Conservation (phyloP, 2,329 filamentous ascomycete genomes). For the Ophiocordyceps sinensis region DNA sequence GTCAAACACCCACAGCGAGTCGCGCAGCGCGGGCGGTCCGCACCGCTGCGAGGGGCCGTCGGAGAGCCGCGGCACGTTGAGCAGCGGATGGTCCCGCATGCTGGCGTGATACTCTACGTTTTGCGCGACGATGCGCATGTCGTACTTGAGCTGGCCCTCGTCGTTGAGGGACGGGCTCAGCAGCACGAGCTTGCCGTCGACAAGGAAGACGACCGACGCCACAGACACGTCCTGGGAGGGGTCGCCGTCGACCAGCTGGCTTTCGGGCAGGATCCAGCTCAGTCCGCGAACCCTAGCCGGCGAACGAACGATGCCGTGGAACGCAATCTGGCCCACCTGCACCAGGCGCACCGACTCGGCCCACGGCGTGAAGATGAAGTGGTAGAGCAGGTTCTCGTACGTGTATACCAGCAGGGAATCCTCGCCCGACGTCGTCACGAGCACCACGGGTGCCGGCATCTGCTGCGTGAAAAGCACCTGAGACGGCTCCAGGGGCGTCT, state of each 20-base stretch:
- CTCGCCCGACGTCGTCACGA: slow-evolving; percentile 77
- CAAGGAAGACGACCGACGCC: slow-evolving; percentile 88
- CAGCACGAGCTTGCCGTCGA: slow-evolving; percentile 90
- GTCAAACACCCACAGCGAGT: slow-evolving; percentile 93
- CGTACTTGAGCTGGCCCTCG: slow-evolving; percentile 80
- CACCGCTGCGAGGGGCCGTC: slow-evolving; percentile 11
- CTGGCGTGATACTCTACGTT: slow-evolving; percentile 92
- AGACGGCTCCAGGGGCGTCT: slow-evolving; percentile 59
- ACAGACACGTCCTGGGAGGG: slow-evolving; percentile 90
- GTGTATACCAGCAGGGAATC: slow-evolving; percentile 95
- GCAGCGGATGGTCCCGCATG: slow-evolving; percentile 66
- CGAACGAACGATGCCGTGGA: slow-evolving; percentile 89
- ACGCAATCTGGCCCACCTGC: slow-evolving; percentile 94
- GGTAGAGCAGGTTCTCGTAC: slow-evolving; percentile 88
- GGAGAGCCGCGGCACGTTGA: slow-evolving; percentile 15
- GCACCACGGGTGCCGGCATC: slow-evolving; percentile 73
- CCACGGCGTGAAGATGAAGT: slow-evolving; percentile 72
- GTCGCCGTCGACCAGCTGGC: slow-evolving; percentile 77
- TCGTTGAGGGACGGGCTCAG: slow-evolving; percentile 76
- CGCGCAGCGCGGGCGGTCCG: slow-evolving; percentile 43
- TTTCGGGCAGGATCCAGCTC: slow-evolving; percentile 90
- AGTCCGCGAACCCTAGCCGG: slow-evolving; percentile 84
- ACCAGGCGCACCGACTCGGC: slow-evolving; percentile 60
- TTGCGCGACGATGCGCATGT: slow-evolving; percentile 93
- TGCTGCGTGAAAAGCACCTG: slow-evolving; percentile 63